A percentile compares a stretch with the other conserved stretches of the same genome.
These are phyloP conservation scores for Hansenula sp. DNA, from an alignment of 1,139 yeast genomes.

Conservation along the genomic window DNA sequence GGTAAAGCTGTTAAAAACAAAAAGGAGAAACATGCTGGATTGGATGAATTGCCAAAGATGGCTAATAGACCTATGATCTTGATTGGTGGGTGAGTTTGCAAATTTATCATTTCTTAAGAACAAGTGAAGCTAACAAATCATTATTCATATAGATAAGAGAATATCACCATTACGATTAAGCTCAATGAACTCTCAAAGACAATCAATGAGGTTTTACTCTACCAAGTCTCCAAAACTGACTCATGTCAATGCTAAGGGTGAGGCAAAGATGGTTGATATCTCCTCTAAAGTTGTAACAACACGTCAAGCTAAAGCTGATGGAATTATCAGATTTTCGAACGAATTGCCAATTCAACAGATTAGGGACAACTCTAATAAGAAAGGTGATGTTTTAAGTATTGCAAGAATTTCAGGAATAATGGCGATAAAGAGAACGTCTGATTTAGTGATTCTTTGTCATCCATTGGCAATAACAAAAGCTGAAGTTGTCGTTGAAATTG, in stretches of 20 bases:
- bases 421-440: slow-evolving; percentile 43
- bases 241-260: slow-evolving; percentile 39
- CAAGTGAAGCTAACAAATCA: slow-evolving; percentile 1
- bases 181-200: neutral
- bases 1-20: slow-evolving; percentile 40
- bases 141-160: neutral
- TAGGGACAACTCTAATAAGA: slow-evolving; percentile 32
- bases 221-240: slow-evolving; percentile 25
- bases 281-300: slow-evolving; percentile 32
- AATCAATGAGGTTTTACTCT: slow-evolving; percentile 9
- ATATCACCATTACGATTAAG: neutral
- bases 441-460: slow-evolving; percentile 45
- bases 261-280: slow-evolving; percentile 47
- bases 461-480: slow-evolving; percentile 39
- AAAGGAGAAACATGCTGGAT: slow-evolving; percentile 45
- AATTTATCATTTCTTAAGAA: neutral
- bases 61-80: slow-evolving; percentile 51
- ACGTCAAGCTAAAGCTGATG: slow-evolving; percentile 39
- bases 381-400: slow-evolving; percentile 46
- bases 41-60: slow-evolving; percentile 38
- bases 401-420: slow-evolving; percentile 47
- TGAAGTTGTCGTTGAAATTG: slow-evolving; percentile 25
- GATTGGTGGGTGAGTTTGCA: slow-evolving; percentile 42
- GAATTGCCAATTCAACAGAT: slow-evolving; percentile 28
- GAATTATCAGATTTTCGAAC: slow-evolving; percentile 35